Conservation (phyloP, 352 stramenopile genomes). For the Phytophthora kernoviae region DNA sequence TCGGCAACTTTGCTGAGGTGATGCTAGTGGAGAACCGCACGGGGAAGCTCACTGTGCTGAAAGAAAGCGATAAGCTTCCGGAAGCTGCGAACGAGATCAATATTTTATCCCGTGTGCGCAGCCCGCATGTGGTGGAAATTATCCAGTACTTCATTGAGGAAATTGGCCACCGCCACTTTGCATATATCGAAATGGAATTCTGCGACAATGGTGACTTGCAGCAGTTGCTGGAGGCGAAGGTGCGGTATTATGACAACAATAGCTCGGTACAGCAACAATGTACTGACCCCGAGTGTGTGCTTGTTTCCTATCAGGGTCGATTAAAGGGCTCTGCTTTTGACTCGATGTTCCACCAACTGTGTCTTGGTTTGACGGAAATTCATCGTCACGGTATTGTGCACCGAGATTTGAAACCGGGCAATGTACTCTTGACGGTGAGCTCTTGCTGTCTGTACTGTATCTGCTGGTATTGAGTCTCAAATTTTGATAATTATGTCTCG, state of each 20-base stretch:
- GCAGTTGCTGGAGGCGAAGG: slow-evolving; percentile 42
- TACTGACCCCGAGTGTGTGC: neutral
- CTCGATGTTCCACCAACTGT: slow-evolving; percentile 70
- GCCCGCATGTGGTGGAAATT: slow-evolving; percentile 73
- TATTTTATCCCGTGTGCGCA: slow-evolving; percentile 61
- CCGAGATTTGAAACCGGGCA: slow-evolving; percentile 79
- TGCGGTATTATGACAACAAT: slow-evolving; percentile 2
- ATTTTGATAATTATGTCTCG: neutral
- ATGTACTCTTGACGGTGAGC: slow-evolving; percentile 73
- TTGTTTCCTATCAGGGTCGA: slow-evolving; percentile 43
- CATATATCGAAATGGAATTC: slow-evolving; percentile 87
- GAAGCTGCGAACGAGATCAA: slow-evolving; percentile 82
- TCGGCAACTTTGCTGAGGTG: slow-evolving; percentile 80
- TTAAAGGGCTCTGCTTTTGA: slow-evolving; percentile 55
- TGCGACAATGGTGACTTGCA: slow-evolving; percentile 67
- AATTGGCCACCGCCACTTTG: slow-evolving; percentile 75
- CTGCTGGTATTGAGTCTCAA: neutral
- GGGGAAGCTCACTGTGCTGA: slow-evolving; percentile 58
- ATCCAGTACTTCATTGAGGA: slow-evolving; percentile 79
- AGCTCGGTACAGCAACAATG: neutral
- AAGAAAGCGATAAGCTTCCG: slow-evolving; percentile 82
- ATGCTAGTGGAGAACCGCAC: slow-evolving; percentile 67
- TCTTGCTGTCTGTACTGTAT: slow-evolving; percentile 3
- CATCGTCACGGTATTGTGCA: slow-evolving; percentile 72
- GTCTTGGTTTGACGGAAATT: slow-evolving; percentile 69